phyloP scores from a whole-genome alignment of 768 basidiomycete species.

The Pholiota molesta region DNA sequence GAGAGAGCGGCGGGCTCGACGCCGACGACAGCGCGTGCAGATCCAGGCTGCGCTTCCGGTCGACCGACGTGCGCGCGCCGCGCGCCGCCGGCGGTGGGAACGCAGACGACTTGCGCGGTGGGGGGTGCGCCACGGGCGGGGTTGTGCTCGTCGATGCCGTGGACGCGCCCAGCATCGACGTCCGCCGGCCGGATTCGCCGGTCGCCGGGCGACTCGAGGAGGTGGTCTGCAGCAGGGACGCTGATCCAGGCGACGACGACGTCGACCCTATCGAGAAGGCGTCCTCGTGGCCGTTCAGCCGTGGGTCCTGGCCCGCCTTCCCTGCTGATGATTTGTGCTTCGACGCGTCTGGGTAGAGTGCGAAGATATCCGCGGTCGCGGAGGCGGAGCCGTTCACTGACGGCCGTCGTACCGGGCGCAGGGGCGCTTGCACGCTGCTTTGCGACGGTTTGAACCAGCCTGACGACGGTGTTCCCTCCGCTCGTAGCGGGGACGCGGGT shows the following conservation, averaged over 20 bases:
- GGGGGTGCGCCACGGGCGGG: constrained; percentile 24
- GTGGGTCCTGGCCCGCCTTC: constrained; percentile 19
- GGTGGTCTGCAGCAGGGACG: constrained; percentile 20
- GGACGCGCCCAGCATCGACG: constrained; percentile 22
- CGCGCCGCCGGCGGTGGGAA: constrained; percentile 24
- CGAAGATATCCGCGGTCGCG: constrained; percentile 7
- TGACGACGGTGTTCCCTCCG: constrained; percentile 17
- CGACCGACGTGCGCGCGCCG: constrained; percentile 16
- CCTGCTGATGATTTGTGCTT: constrained; percentile 20
- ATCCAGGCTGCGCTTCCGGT: constrained; percentile 23
- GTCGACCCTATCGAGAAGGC: constrained; percentile 30
- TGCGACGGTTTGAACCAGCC: constrained; percentile 27
- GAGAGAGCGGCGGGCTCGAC: background rate
- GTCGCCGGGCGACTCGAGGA: constrained; percentile 17
- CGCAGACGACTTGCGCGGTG: constrained; percentile 30
- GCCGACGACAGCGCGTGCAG: constrained; percentile 9
- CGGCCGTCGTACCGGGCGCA: constrained; percentile 22
- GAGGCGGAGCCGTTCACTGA: constrained; percentile 20
- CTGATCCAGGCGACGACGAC: constrained; percentile 32
- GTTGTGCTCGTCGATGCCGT: constrained; percentile 18
- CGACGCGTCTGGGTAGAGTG: constrained; percentile 18
- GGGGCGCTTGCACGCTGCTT: constrained; percentile 11
- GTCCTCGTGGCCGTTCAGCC: constrained; percentile 28
- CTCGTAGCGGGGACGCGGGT: constrained; percentile 25
- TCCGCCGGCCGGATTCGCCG: constrained; percentile 23